Conservation (phyloP, 2,329 filamentous ascomycete species). For the Fusarium abutilonis region DNA sequence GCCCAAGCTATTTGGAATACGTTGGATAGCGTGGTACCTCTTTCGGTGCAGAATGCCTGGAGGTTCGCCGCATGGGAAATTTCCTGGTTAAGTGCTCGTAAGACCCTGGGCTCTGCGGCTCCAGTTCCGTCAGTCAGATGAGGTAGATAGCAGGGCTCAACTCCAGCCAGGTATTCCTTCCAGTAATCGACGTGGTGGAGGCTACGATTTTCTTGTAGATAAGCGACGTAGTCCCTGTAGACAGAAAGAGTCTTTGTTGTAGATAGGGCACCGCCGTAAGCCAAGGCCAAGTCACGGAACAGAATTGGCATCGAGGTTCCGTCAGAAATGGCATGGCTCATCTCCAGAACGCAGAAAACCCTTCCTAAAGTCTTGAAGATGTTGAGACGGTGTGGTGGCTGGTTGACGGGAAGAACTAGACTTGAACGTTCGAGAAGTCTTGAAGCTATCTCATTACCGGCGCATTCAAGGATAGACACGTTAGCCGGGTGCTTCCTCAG, state of each 20-base stretch:
- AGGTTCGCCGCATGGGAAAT: conserved; percentile 3
- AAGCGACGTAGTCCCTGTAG: conserved; percentile 32
- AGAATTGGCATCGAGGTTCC: conserved; percentile 37
- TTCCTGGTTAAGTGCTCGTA: conserved; percentile 12
- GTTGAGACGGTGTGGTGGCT: conserved; percentile 30
- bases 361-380: conserved; percentile 3
- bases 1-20: conserved; percentile 29
- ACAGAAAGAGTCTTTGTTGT: background rate
- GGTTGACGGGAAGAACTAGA: background rate
- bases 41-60: conserved; percentile 7
- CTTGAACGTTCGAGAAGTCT: background rate
- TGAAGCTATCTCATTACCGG: background rate
- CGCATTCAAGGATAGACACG: conserved; percentile 1
- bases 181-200: conserved; percentile 14
- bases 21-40: conserved; percentile 25
- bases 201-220: conserved; percentile 1
- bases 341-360: conserved; percentile 27
- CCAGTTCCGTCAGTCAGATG: background rate
- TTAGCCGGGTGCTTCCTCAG: conserved; percentile 11
- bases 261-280: conserved; percentile 16
- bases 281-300: conserved; percentile 28
- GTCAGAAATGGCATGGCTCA: conserved; percentile 39
- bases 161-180: conserved; percentile 10
- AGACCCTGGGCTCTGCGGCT: background rate
- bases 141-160: conserved; percentile 8